Base-by-base conservation (phyloP, 768 basidiomycete species). In the button mushroom (Agaricus bisporus) region DNA sequence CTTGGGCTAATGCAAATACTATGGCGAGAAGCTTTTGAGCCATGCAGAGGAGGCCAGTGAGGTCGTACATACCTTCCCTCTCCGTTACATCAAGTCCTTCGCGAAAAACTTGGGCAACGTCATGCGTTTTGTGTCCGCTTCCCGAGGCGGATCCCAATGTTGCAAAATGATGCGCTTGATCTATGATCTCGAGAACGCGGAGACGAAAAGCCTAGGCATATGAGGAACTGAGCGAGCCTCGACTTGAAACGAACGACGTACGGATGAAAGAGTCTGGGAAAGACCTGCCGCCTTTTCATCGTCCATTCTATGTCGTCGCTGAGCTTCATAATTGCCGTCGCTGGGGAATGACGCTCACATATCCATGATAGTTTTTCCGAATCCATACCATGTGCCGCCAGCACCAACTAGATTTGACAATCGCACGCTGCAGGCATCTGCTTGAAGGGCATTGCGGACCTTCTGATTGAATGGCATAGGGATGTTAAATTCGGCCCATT, bases 41-140 rank as follows among this genome's bases (percentile, higher is more conserved):
- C 10, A 38, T 28, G 49, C 18, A 44, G 18, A 17, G 20, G 18
- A 32, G 43, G 35, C 48, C 8, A 48, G 47, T 20, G n/a, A 17
- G 5, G 12, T n/a, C 20, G 42, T n/a, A 74, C 85, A 76, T 65
- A 95, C 94, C 60, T 74, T 95, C 92, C 58, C 95, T 79, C 66
- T 98, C 94, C 12, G 90, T 91, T n/a, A 80, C 83, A 51, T 98
- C 94, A 56, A 98, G 78, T 1, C 94, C 95, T 66, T 95, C 94
- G 59, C 91, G 75, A 63, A 98, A 98, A 11, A 79, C 71, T 58
- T 88, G 85, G 5, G 89, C 82, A 1, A 71, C 64, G 57, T 86
- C 84, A 12, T 77, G 80, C 6, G 73, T 71, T 10, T 74, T 66
- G 4, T 78, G 71, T 3, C 78, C 76, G 4, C 77, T 71, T 2